Percentiles rank a stretch among this genome's conserved stretches.
These are phyloP conservation scores for Citrus sp. DNA, from an alignment of 345 rosid species.

Conservation along the genomic window DNA sequence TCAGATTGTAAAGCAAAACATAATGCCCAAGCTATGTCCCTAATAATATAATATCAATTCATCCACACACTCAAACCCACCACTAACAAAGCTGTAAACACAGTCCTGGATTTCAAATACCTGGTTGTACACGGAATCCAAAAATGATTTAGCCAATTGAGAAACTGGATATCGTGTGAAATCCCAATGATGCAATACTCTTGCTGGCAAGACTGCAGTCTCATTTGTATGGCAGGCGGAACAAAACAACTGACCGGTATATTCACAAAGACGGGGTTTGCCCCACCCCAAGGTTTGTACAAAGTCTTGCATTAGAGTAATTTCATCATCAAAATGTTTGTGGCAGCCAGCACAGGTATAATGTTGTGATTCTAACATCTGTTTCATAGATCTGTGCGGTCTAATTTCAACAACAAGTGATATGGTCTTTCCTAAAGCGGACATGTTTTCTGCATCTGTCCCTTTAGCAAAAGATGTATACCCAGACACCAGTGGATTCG, in stretches of 20 bases:
- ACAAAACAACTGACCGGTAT: slow-evolving; percentile 88
- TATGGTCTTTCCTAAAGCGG: slow-evolving; percentile 79
- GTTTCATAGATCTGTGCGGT: slow-evolving; percentile 64
- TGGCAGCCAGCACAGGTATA: slow-evolving; percentile 92
- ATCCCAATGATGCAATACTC: slow-evolving; percentile 94
- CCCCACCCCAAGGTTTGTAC: slow-evolving; percentile 87
- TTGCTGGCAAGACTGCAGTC: slow-evolving; percentile 80
- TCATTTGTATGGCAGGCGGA: slow-evolving; percentile 88
- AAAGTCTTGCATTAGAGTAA: slow-evolving; percentile 66
- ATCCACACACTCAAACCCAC: background rate
- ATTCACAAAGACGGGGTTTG: slow-evolving; percentile 86
- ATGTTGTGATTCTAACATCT: slow-evolving; percentile 81
- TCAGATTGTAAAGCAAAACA: background rate
- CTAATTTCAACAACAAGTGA: slow-evolving; percentile 71
- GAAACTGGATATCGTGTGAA: slow-evolving; percentile 74
- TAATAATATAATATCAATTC: background rate
- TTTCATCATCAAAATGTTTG: slow-evolving; percentile 75
- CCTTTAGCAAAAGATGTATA: slow-evolving; percentile 23
- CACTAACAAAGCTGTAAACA: background rate
- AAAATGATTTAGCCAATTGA: slow-evolving; percentile 86
- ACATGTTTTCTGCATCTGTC: slow-evolving; percentile 35
- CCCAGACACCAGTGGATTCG: slow-evolving; percentile 31
- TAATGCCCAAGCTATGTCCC: background rate
- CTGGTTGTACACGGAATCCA: slow-evolving; percentile 90
- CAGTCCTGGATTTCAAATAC: slow-evolving; percentile 29